A percentile compares a stretch with the other conserved stretches of the same genome.
phyloP scores from a whole-genome alignment of 2,329 filamentous ascomycete genomes.

The Monilinia fructicola region DNA sequence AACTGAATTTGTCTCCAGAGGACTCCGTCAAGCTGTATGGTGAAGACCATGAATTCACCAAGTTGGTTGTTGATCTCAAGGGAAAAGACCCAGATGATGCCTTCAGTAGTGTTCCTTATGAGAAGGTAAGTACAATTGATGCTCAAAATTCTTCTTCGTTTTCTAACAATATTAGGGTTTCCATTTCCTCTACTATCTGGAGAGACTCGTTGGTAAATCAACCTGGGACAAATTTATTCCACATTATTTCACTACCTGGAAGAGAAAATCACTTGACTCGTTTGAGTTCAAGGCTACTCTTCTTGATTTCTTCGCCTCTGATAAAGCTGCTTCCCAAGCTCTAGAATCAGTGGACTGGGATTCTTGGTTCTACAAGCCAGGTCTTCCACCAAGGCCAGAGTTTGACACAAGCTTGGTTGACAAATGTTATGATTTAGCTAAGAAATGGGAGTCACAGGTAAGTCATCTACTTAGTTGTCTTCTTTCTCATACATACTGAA shows the following conservation, averaged over 20 bases:
- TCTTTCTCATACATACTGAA: slow-evolving; percentile 6
- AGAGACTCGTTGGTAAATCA: slow-evolving; percentile 78
- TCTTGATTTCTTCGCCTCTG: slow-evolving; percentile 76
- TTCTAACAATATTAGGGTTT: slow-evolving; percentile 57
- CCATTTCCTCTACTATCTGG: slow-evolving; percentile 87
- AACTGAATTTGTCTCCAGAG: slow-evolving; percentile 45
- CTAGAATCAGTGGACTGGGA: slow-evolving; percentile 84
- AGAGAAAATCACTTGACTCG: slow-evolving; percentile 83
- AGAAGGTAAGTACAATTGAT: slow-evolving; percentile 56
- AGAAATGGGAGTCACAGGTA: slow-evolving; percentile 71
- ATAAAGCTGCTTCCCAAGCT: slow-evolving; percentile 60
- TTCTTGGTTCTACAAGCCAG: slow-evolving; percentile 81
- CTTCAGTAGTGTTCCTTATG: slow-evolving; percentile 89
- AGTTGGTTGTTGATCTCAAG: slow-evolving; percentile 82
- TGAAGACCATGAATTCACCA: slow-evolving; percentile 86
- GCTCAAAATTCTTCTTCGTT: too few relatives aligned
- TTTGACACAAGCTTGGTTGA: slow-evolving; percentile 90
- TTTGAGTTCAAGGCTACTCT: slow-evolving; percentile 92
- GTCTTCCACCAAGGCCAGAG: slow-evolving; percentile 82
- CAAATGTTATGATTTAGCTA: slow-evolving; percentile 76
- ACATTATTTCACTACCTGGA: slow-evolving; percentile 86
- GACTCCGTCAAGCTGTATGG: slow-evolving; percentile 79
- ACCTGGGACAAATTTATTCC: slow-evolving; percentile 95
- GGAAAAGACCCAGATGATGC: slow-evolving; percentile 94
- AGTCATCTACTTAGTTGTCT: slow-evolving; percentile 30